phyloP scores from a whole-genome alignment of 75 land plant species.

The Azolla pinnata region DNA sequence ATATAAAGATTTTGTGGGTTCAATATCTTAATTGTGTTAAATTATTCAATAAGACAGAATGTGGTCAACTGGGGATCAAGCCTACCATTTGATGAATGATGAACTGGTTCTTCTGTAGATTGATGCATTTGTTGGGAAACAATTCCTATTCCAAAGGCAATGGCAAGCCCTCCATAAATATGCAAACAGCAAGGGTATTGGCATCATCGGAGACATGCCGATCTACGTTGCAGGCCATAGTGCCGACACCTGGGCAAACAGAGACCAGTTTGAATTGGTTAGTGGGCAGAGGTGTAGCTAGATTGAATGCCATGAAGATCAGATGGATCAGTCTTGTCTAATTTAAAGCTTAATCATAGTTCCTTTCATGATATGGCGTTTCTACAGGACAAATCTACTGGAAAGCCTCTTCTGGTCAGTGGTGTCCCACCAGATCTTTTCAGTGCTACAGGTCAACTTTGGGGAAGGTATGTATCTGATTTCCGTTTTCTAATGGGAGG shows the following conservation, averaged over 20 bases:
- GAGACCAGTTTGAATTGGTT: conserved; percentile 68
- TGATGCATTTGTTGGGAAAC: conserved; percentile 71
- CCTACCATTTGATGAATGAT: too few species aligned
- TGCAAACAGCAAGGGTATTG: conserved; percentile 69
- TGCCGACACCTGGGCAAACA: conserved; percentile 97
- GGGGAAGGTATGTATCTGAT: conserved; percentile 62
- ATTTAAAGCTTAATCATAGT: too few species aligned
- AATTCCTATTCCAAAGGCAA: conserved; percentile 90
- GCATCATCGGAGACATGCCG: conserved; percentile 95
- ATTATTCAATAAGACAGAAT: neutral
- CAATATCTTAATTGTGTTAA: neutral
- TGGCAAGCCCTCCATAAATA: conserved; percentile 77
- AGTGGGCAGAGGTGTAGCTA: too few species aligned
- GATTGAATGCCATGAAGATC: too few species aligned
- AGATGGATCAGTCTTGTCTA: too few species aligned
- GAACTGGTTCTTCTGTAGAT: conserved; percentile 61
- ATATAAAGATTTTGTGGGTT: conserved; percentile 64
- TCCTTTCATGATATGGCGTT: too few species aligned
- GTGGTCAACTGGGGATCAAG: too few species aligned
- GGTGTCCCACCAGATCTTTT: conserved; percentile 98
- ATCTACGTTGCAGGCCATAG: conserved; percentile 94
- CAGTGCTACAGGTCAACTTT: conserved; percentile 93
- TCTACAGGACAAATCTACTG: conserved; percentile 26
- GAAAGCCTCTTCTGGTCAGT: conserved; percentile 67
- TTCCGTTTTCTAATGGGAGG: too few species aligned